Percentiles rank a stretch among this genome's conserved stretches.
Conservation (phyloP, 1,284 basidiomycete genomes). For the Paramarasmius palmivorus region DNA sequence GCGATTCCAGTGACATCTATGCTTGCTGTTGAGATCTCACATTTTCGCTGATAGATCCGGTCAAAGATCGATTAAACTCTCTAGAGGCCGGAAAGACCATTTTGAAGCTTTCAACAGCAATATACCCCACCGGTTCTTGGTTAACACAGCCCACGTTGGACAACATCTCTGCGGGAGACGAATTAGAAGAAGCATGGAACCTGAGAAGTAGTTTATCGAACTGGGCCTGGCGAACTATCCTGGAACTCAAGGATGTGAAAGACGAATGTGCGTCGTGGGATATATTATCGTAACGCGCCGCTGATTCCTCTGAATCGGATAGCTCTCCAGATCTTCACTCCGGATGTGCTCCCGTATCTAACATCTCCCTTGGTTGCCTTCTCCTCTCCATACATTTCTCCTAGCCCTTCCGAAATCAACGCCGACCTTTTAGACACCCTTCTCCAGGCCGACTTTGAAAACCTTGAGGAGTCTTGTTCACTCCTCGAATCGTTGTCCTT, state of each 20-base stretch:
- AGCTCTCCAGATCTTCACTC: constrained; percentile 59
- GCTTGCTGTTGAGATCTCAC: not conserved
- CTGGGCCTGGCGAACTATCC: constrained; percentile 78
- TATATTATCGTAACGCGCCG: not conserved
- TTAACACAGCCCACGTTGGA: constrained; percentile 30
- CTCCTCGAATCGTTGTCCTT: constrained; percentile 74
- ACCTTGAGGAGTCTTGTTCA: constrained; percentile 71
- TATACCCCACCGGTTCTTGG: constrained; percentile 75
- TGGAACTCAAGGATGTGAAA: constrained; percentile 62
- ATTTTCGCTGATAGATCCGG: constrained; percentile 53
- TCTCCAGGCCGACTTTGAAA: constrained; percentile 68
- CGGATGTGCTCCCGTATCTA: constrained; percentile 63
- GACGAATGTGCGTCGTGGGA: constrained; percentile 50
- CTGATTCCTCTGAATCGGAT: constrained; percentile 6
- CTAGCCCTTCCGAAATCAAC: constrained; percentile 39
- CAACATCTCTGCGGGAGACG: constrained; percentile 26
- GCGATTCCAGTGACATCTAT: constrained; percentile 20
- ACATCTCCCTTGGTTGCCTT: constrained; percentile 58
- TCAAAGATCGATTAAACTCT: constrained; percentile 65
- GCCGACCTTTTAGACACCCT: constrained; percentile 49
- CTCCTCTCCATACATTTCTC: constrained; percentile 49
- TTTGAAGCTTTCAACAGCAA: constrained; percentile 62
- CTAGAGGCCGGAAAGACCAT: constrained; percentile 68
- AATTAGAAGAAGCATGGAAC: constrained; percentile 59
- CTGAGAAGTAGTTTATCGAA: constrained; percentile 63